phyloP scores from a whole-genome alignment of 1,139 yeast genomes.

The Nadsonia commutata region DNA sequence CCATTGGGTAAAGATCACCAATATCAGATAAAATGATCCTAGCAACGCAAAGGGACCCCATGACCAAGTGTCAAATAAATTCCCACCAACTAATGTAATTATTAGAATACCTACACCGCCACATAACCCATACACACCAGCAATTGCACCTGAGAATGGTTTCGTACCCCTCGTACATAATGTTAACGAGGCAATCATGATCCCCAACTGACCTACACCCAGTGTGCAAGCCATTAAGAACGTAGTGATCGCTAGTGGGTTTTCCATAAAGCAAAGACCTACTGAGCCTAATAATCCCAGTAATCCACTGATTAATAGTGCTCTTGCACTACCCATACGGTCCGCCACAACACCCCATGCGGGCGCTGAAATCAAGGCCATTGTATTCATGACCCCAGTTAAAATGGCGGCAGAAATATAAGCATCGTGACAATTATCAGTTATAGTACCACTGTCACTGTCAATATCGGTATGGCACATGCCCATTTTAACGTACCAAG shows the following conservation, averaged over 20 bases:
- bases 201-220: slow-evolving; percentile 44
- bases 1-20: neutral
- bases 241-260: slow-evolving; percentile 27
- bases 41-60: neutral
- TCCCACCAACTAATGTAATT: slow-evolving; percentile 38
- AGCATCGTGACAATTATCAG: slow-evolving; percentile 43
- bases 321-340: slow-evolving; percentile 29
- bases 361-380: slow-evolving; percentile 46
- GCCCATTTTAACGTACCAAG: slow-evolving; percentile 25
- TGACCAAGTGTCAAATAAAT: neutral
- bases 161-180: slow-evolving; percentile 30
- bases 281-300: slow-evolving; percentile 27
- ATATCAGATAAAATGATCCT: neutral
- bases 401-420: slow-evolving; percentile 51
- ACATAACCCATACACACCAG: slow-evolving; percentile 51
- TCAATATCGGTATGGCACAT: slow-evolving; percentile 14
- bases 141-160: slow-evolving; percentile 42
- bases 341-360: slow-evolving; percentile 47
- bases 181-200: slow-evolving; percentile 38
- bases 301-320: slow-evolving; percentile 24
- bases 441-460: slow-evolving; percentile 15
- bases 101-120: slow-evolving; percentile 60
- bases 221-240: slow-evolving; percentile 12
- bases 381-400: slow-evolving; percentile 50
- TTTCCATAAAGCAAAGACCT: slow-evolving; percentile 21